Evolutionary conservation across 495 filamentous ascomycete genomes (phyloP), one percentile per base, ranked within the genome.

Genomic region (Chaetomidium leptoderma): DNA sequence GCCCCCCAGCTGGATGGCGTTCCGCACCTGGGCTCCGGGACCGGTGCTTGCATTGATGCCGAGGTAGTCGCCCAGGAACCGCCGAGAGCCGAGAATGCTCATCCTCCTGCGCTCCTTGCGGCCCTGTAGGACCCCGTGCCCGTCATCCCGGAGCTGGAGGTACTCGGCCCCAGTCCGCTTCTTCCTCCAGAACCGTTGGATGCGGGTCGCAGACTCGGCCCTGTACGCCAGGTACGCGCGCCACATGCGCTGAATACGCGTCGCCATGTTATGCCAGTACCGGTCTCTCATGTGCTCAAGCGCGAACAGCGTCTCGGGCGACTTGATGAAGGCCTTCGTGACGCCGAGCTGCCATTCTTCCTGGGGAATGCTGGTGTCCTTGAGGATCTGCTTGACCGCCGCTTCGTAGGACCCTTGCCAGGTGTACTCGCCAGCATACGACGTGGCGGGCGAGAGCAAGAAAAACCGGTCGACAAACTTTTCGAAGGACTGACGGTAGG

Each of bases 181-280:
- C 71, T 91, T 91, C 55, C 93, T 81, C 93, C 95, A 97, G 75
- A 92, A 91, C 40, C 91, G 82, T 66, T 97, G 95, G 51, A 99
- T 97, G 7, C 95, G 83, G 23, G 86, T 96, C 10, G 93, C 93
- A 60, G 90, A 91, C 72, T 97, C 93, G 13, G 85, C 88, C 26
- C 95, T 81, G 70, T 97, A 97, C 13, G 91, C 83, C 35, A 97
- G 78, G 62, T 96, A 97, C 59, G 95, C 95, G 57, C 95, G 81
- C 95, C 95, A 99, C 61, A 93, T 92, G 57, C 95, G 83, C 70
- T 99, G 95, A 61, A 99, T 97, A 30, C 95, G 83, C 47, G 91
- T 96, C 7, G 93, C 92, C 93, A 99, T 97, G 73, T 97, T 99
- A 71, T 96, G 91, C 92, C 92, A 97, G 72, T 97, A 97, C 23